Base-by-base conservation (phyloP, 176 grass and related monocot species). In the Metroxylon sagu region DNA sequence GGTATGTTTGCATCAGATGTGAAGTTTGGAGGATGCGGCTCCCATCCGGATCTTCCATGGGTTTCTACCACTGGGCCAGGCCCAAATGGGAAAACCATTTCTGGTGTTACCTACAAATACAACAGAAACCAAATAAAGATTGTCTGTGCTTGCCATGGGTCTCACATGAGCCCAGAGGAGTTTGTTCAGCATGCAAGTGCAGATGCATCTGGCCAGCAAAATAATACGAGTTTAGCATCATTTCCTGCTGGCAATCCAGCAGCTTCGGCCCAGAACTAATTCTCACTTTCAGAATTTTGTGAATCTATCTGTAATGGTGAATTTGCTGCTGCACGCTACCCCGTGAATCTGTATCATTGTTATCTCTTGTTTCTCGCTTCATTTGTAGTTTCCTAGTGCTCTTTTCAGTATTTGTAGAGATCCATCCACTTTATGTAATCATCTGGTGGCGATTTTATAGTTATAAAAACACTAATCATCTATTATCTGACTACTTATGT, bases 81-180 rank as follows among this genome's bases (percentile, higher is more conserved):
- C 43, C 76, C 87, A 57, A 85, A 78, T 57, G 93, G 76, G 16
- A 88, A 78, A 66, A 92, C 84, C 23, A 89, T 98, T 92, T 98
- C 93, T 0, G 93, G 93, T 48, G 93, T 92, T 50, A 88, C 93
- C 52, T 98, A 98, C 70, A 98, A 85, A 53, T 82, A 76, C 31
- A 86, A 60, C 49, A 74, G 59, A 65, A 84, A 83, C 5, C 81
- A 98, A 57, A 49, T 92, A 63, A 89, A 82, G 53, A 83, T 98
- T 27, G 87, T 98, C 18, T 98, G 93, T 53, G 84, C 93, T 19
- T 98, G 93, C 70, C 93, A 98, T 53, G 93, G 87, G 16, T 79
- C 75, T 17, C 93, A 92, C 63, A 80, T 98, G 84, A 71, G 73
- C 19, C 79, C 81, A 0, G 84, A 88, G 58, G 93, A 98, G 52